These are phyloP conservation scores for Medicago truncatula DNA, from an alignment of 306 rosid species.

Conservation along the genomic window DNA sequence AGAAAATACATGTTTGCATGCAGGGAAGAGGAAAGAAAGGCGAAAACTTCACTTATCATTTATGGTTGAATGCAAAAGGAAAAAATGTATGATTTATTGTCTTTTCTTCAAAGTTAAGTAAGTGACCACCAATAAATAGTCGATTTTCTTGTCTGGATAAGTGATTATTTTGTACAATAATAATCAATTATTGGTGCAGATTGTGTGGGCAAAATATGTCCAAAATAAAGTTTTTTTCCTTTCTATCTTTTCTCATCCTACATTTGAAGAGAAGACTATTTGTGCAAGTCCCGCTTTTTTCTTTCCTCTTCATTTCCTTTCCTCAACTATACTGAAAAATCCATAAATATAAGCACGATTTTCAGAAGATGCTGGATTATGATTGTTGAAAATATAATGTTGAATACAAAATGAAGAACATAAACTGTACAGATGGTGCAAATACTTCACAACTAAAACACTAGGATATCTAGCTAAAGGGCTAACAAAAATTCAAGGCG, in stretches of 20 bases:
- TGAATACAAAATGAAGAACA: neutral
- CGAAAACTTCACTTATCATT: neutral
- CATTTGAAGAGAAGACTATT: neutral
- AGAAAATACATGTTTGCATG: neutral
- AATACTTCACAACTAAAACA: constrained; percentile 32
- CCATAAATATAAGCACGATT: constrained; percentile 8
- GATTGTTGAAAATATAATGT: neutral
- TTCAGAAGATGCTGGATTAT: constrained; percentile 2
- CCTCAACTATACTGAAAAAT: neutral
- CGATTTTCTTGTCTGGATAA: neutral
- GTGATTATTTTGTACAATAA: neutral
- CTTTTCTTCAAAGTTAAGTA: neutral
- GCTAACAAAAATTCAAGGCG: constrained; percentile 6
- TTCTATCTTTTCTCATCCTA: neutral
- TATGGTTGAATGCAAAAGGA: neutral
- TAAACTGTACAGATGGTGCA: neutral
- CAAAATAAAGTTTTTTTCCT: neutral
- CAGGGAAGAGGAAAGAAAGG: neutral
- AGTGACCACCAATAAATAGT: neutral
- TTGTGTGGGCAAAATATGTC: neutral
- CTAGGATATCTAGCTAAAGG: constrained; percentile 10
- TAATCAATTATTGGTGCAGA: neutral
- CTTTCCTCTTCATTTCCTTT: neutral
- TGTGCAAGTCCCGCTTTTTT: neutral
- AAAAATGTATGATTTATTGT: neutral